These are phyloP conservation scores for Linnemannia schmuckeri DNA, from an alignment of 192 early-diverging fungal species.

Conservation along the genomic window DNA sequence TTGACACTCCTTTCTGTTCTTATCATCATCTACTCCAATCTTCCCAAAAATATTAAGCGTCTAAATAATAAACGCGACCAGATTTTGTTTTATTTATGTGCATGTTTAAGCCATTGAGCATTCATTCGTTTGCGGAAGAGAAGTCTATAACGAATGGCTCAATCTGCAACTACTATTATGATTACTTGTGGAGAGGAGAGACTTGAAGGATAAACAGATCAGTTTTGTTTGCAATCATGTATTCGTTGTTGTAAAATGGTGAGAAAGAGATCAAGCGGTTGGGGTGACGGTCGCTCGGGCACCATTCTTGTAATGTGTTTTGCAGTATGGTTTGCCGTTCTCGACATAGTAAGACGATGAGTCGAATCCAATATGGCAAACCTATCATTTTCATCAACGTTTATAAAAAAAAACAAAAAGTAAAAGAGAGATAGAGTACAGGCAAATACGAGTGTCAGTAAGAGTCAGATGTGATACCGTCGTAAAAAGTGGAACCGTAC, in stretches of 20 bases:
- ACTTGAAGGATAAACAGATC: neutral
- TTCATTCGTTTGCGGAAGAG: neutral
- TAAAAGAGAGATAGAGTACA: conserved; percentile 2
- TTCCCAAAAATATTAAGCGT: neutral
- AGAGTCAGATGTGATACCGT: neutral
- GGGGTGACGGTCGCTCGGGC: neutral
- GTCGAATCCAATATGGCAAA: conserved; percentile 61
- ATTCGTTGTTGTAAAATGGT: neutral
- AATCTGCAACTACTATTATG: neutral
- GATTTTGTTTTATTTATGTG: neutral
- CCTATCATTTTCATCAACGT: conserved; percentile 21
- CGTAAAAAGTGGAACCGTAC: neutral
- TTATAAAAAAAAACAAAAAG: neutral
- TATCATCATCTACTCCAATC: neutral
- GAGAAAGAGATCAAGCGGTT: neutral
- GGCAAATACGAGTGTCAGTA: conserved; percentile 1
- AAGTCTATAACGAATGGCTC: neutral
- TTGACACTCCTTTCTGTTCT: no score
- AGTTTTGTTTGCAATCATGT: neutral
- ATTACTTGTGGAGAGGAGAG: neutral
- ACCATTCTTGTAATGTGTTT: conserved; percentile 56
- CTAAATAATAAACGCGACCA: neutral
- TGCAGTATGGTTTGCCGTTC: conserved; percentile 63
- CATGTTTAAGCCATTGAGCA: neutral
- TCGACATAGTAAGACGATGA: conserved; percentile 56